Base-by-base conservation (phyloP, 306 rosid species). In the Aeschynomene evenia region DNA sequence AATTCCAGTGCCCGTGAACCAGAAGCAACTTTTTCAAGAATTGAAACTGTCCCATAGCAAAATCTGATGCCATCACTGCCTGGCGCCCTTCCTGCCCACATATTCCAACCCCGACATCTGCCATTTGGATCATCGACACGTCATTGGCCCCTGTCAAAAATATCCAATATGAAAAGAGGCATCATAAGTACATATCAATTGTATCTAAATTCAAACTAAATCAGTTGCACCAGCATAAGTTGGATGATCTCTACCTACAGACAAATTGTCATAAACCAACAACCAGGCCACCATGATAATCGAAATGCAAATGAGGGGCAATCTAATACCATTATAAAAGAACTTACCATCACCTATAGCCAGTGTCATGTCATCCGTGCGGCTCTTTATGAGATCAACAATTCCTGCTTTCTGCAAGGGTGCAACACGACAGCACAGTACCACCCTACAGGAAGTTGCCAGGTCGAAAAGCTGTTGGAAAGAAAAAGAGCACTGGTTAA, bases 1-100 rank as follows among this genome's bases (percentile, higher is more conserved):
- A 95, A 82, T 95, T 95, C 97, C 95, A 95, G 81, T 95, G 99
- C 24, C 99, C 99, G 79, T 95, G 99, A 54, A 95, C 99, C 77
- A 95, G 80, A 71, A 95, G 91, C 63, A 95, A 78, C 71, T 85
- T 86, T 79, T 87, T 89, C 76, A 95, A 54, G 77, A 91, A 95
- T 70, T 69, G 88, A 80, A 95, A 95, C 71, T 95, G 99, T 52
- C 99, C 99, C 99, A 95, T 95, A 36, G 99, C 99, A 80, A 95
- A 95, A 86, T 95, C 99, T 57, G 99, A 85, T 62, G 99, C 99
- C 99, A 95, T 95, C 76, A 95, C 99, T 21, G 99, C 99, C 73
- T 95, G 99, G 60, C 99, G 99, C 55, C 99, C 99, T 77, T 95
- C 99, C 86, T 88, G 97, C 68, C 99, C 99, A 21, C 99, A 88